Percentiles rank a stretch among this genome's conserved stretches.
phyloP scores from a whole-genome alignment of 257 asterid genomes.

The Thymus quinquecostatus region DNA sequence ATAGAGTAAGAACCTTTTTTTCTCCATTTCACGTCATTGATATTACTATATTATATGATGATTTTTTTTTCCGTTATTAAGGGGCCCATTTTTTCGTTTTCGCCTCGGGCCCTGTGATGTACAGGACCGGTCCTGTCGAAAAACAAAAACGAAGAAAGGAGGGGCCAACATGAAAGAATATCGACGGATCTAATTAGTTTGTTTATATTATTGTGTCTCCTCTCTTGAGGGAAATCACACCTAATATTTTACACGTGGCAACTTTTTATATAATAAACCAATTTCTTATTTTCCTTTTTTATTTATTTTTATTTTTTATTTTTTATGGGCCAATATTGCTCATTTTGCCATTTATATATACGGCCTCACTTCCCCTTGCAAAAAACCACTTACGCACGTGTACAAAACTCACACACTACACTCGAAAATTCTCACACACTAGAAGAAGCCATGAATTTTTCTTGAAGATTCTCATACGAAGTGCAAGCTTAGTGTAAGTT shows the following conservation, averaged over 20 bases:
- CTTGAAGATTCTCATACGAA: background rate
- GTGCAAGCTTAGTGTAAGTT: background rate
- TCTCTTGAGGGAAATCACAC: constrained; percentile 16
- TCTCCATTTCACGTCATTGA: no score
- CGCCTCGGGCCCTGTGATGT: no score
- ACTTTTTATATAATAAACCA: background rate
- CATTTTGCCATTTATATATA: no score
- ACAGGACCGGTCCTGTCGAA: no score
- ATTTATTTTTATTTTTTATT: no score
- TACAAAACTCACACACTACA: background rate
- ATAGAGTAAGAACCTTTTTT: no score
- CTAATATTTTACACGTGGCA: constrained; percentile 23
- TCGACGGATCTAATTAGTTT: background rate
- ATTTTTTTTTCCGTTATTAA: no score
- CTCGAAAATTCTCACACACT: background rate
- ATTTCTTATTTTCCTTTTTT: no score
- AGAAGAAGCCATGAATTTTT: background rate
- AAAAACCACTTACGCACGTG: background rate
- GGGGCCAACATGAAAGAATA: no score
- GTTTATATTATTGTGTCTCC: constrained; percentile 24
- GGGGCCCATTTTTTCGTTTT: no score
- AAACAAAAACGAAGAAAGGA: no score
- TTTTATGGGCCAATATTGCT: background rate
- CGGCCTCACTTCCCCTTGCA: background rate
- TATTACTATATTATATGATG: no score